Evolutionary conservation across 2,329 filamentous ascomycete species (phyloP).

Genomic region (Aspergillus pseudoterreus): DNA sequence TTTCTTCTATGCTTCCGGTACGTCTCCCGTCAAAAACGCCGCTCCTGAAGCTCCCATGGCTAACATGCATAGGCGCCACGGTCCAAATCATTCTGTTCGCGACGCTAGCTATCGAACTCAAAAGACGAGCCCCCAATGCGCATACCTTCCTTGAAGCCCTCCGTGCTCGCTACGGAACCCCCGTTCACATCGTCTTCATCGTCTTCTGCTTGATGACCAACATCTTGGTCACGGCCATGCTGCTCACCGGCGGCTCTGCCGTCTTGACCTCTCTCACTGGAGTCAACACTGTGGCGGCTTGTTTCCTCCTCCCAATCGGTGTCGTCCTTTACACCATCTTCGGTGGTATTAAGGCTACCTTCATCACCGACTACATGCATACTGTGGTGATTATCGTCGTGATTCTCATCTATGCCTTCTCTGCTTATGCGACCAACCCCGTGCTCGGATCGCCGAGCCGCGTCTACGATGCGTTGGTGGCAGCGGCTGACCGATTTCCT

Average conservation of each 20-base stretch:
- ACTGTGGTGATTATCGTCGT: constrained; percentile 72
- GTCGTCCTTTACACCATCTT: constrained; percentile 75
- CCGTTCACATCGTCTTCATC: constrained; percentile 74
- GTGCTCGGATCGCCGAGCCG: constrained; percentile 69
- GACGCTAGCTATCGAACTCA: constrained; percentile 84
- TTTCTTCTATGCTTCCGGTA: constrained; percentile 63
- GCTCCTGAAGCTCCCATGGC: not conserved
- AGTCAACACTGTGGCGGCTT: constrained; percentile 74
- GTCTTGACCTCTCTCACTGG: constrained; percentile 70
- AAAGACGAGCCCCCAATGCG: constrained; percentile 80
- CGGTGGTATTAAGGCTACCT: constrained; percentile 79
- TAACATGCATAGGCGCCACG: constrained; percentile 55
- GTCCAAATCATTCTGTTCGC: constrained; percentile 89
- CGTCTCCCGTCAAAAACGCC: constrained; percentile 21
- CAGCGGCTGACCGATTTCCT: constrained; percentile 66
- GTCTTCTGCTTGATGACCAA: constrained; percentile 80
- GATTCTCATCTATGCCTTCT: constrained; percentile 80
- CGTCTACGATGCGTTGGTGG: constrained; percentile 73
- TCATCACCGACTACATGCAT: constrained; percentile 82
- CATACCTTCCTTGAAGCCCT: constrained; percentile 83
- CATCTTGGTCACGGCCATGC: constrained; percentile 82
- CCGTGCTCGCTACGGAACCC: constrained; percentile 70
- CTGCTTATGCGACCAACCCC: constrained; percentile 70
- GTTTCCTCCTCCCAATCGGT: constrained; percentile 76
- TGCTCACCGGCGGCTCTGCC: constrained; percentile 77